Base-by-base conservation (phyloP, 345 rosid genomes). In the Erodium maritimum region DNA sequence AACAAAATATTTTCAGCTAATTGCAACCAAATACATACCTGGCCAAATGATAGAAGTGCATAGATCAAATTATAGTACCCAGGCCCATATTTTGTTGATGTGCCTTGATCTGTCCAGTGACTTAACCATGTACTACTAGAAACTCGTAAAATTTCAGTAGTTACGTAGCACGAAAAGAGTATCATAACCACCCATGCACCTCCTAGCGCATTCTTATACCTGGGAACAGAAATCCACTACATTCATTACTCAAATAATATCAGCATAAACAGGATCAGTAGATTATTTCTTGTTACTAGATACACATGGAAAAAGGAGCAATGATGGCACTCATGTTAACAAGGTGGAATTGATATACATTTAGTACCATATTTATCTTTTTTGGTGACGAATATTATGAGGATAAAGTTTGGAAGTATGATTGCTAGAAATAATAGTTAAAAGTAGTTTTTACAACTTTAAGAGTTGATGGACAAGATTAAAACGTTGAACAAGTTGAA, bases 81-180 rank as follows among this genome's bases (percentile, higher is more conserved):
- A 34, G 88, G 75, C 24, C 91, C 87, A 65, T 83, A 82, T 19
- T 19, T 68, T 66, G 68, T 74, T 22, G 68, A 55, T 65, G 73
- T 50, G 60, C 83, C 82, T 77, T 80, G 86, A 77, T 82, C 86
- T 33, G 99, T 93, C 99, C 99, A 93, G 68, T 69, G 67, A 72
- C 99, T 93, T 75, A 90, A 77, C 99, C 99, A 93, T 25, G 91
- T 90, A 78, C 99, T 93, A 69, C 90, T 80, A 66, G 88, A 83
- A 73, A 93, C 83, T 73, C 99, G 78, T 57, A 93, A 75, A 58
- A 72, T 75, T 85, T 93, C 99, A 48, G 96, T 85, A 45, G 74
- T 23, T 58, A 89, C 50, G 61, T 87, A 93, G 77, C 99, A 93
- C 52, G 66, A 16, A 59, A 93, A 79, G 62, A 93, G 97, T 20